Conservation (phyloP, 1,284 basidiomycete species). For the Naganishia sp. region DNA sequence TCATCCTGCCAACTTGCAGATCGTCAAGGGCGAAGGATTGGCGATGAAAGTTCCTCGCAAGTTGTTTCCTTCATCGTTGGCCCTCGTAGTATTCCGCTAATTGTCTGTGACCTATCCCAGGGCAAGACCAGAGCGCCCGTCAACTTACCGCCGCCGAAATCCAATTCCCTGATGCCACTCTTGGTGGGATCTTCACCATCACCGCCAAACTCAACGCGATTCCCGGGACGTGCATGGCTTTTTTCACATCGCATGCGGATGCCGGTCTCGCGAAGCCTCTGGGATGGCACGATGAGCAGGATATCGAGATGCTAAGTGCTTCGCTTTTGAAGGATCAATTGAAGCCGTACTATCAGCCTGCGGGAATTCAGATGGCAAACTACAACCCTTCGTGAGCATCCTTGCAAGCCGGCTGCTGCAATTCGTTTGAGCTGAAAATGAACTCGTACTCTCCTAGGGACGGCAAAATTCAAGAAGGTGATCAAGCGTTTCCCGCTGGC, state of each 20-base stretch:
- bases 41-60: conserved; percentile 11
- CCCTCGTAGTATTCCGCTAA: background rate
- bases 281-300: conserved; percentile 19
- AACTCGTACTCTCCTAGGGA: conserved; percentile 2
- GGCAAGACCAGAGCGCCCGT: conserved; percentile 17
- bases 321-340: conserved; percentile 18
- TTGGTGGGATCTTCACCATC: conserved; percentile 17
- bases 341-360: conserved; percentile 25
- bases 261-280: background rate
- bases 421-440: no score
- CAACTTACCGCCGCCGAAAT: conserved; percentile 8
- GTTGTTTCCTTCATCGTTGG: background rate
- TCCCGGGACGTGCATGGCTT: conserved; percentile 16
- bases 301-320: conserved; percentile 33
- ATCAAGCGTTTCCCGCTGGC: conserved; percentile 30
- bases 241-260: conserved; percentile 1
- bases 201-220: conserved; percentile 5
- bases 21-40: conserved; percentile 9
- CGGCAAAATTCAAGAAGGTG: conserved; percentile 13
- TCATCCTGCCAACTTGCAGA: background rate
- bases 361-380: conserved; percentile 35
- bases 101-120: background rate
- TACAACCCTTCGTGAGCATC: conserved; percentile 28
- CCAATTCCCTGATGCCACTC: conserved; percentile 8
- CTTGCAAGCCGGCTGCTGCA: background rate